A percentile compares a stretch with the other conserved stretches of the same genome.
phyloP scores from a whole-genome alignment of 768 basidiomycete genomes.

The Termitomyces sp. region DNA sequence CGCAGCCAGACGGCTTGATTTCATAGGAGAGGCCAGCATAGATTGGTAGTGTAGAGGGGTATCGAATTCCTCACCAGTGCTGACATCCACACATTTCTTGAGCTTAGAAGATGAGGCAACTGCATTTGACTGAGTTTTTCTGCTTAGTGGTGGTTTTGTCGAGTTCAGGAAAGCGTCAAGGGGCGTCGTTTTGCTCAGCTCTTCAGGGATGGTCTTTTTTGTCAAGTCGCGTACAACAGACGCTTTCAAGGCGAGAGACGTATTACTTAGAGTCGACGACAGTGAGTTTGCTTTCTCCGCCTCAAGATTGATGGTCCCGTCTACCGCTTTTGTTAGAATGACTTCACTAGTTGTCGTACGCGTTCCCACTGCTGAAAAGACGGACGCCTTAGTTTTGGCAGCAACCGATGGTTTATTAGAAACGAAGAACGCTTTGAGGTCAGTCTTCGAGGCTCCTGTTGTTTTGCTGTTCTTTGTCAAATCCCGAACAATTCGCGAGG shows the following conservation, averaged over 20 bases:
- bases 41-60: neutral
- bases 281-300: neutral
- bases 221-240: constrained; percentile 3
- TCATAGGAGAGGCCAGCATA: constrained; percentile 7
- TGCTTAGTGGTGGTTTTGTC: neutral
- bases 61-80: constrained; percentile 4
- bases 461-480: constrained; percentile 15
- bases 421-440: constrained; percentile 7
- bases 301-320: neutral
- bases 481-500: constrained; percentile 11
- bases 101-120: neutral
- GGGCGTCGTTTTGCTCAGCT: neutral
- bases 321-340: neutral
- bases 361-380: neutral
- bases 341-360: neutral
- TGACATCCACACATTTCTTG: neutral
- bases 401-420: constrained; percentile 1
- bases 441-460: neutral
- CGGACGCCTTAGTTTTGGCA: neutral
- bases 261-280: neutral
- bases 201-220: constrained; percentile 1
- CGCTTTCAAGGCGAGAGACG: neutral
- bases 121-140: neutral
- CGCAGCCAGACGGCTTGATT: constrained; percentile 5
- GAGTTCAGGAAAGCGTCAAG: neutral